Evolutionary conservation across 352 stramenopile genomes (phyloP).

Genomic region (Globisporangium paroecandrum): DNA sequence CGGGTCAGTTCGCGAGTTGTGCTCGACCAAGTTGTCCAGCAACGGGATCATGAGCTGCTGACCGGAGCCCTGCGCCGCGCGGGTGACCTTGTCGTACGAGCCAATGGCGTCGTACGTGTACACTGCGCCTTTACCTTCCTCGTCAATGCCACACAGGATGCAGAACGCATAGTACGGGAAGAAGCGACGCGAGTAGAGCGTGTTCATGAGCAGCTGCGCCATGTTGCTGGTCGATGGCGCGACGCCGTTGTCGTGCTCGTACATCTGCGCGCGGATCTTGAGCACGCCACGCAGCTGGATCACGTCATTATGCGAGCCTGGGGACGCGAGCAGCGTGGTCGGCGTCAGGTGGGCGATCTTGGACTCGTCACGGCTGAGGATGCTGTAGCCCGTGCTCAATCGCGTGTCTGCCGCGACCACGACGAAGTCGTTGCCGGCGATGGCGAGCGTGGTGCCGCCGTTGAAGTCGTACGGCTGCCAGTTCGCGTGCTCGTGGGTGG

Average conservation of each 20-base stretch:
- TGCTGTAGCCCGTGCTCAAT: conserved; percentile 96
- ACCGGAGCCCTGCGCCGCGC: conserved; percentile 85
- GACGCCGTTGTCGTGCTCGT: conserved; percentile 95
- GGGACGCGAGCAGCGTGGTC: conserved; percentile 68
- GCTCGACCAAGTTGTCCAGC: conserved; percentile 96
- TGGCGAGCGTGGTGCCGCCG: conserved; percentile 86
- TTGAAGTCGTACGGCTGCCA: conserved; percentile 89
- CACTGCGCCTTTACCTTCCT: conserved; percentile 94
- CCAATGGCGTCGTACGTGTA: conserved; percentile 99
- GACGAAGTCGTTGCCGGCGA: conserved; percentile 94
- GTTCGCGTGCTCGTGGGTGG: conserved; percentile 37
- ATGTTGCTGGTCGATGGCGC: conserved; percentile 90
- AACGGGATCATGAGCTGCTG: conserved; percentile 98
- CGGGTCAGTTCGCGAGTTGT: conserved; percentile 88
- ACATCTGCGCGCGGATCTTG: conserved; percentile 82
- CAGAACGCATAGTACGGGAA: conserved; percentile 99
- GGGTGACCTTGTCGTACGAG: conserved; percentile 77
- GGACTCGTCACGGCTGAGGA: conserved; percentile 93
- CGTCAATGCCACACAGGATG: conserved; percentile 95
- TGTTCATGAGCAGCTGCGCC: conserved; percentile 97
- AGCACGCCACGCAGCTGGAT: conserved; percentile 82
- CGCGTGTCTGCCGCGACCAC: conserved; percentile 96
- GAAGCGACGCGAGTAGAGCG: conserved; percentile 97
- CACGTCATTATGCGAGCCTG: conserved; percentile 84
- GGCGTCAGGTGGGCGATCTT: conserved; percentile 84